A percentile compares a stretch with the other conserved stretches of the same genome.
Conservation (phyloP, 441 rosid species). For the Oxalis stricta region DNA sequence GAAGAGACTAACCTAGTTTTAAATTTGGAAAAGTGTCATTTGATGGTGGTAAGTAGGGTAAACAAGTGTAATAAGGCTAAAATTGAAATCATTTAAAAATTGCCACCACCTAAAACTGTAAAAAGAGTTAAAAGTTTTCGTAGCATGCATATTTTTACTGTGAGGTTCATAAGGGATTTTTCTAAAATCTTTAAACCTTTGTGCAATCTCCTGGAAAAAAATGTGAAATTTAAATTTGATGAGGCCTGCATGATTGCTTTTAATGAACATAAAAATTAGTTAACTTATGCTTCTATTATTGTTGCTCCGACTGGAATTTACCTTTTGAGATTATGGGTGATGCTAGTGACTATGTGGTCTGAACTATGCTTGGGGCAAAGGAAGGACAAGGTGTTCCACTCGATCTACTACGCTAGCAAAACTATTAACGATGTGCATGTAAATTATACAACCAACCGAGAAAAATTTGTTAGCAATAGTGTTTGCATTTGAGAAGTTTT, state of each 20-base stretch:
- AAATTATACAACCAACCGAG: background rate
- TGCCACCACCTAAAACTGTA: background rate
- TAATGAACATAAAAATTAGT: background rate
- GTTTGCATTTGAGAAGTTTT: background rate
- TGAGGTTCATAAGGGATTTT: background rate
- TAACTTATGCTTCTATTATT: background rate
- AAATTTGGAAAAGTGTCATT: background rate
- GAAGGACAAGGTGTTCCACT: background rate
- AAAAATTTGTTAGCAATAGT: background rate
- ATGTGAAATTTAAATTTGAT: background rate
- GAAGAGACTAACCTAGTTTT: background rate
- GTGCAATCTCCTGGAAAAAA: background rate
- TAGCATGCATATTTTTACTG: background rate
- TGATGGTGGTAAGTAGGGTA: background rate
- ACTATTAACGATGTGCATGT: background rate
- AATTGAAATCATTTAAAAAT: background rate
- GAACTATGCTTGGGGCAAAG: background rate
- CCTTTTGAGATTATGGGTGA: background rate
- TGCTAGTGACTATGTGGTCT: background rate
- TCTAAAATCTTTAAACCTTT: background rate
- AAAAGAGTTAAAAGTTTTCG: background rate
- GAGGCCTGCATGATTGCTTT: background rate
- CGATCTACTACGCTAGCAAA: background rate
- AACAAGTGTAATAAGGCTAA: background rate
- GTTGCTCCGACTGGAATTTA: background rate